A percentile compares a stretch with the other conserved stretches of the same genome.
Conservation (phyloP, 2,329 filamentous ascomycete genomes). For the Pseudocercospora musae region DNA sequence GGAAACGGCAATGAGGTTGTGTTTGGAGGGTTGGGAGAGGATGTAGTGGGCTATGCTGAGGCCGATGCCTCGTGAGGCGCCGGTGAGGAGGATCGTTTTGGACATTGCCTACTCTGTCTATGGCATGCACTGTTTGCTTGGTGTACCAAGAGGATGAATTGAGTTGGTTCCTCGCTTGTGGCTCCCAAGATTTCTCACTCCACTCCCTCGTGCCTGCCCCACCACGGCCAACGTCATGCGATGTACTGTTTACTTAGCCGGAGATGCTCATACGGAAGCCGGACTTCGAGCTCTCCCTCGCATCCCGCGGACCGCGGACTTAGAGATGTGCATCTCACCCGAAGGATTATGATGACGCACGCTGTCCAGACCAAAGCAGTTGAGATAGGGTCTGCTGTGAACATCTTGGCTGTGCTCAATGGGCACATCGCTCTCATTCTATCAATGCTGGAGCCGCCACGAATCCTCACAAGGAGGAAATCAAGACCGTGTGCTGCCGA, state of each 20-base stretch:
- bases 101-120: constrained; percentile 15
- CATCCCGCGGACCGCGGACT: background rate
- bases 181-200: no score
- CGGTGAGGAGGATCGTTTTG: constrained; percentile 55
- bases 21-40: constrained; percentile 41
- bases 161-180: background rate
- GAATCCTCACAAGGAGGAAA: background rate
- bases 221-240: background rate
- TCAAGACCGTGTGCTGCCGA: background rate
- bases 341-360: background rate
- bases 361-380: background rate
- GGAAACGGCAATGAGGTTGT: constrained; percentile 57
- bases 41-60: constrained; percentile 59
- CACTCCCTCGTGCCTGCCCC: background rate
- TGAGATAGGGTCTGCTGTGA: background rate
- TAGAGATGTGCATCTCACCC: background rate
- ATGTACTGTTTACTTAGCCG: background rate
- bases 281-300: background rate
- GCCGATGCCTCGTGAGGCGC: constrained; percentile 65
- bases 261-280: background rate
- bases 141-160: background rate
- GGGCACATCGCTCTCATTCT: background rate
- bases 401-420: background rate
- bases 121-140: background rate
- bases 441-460: background rate